Evolutionary conservation across 2,329 filamentous ascomycete species (phyloP), one percentile per base, ranked within the genome.

Genomic region (Apiospora malaysiana): DNA sequence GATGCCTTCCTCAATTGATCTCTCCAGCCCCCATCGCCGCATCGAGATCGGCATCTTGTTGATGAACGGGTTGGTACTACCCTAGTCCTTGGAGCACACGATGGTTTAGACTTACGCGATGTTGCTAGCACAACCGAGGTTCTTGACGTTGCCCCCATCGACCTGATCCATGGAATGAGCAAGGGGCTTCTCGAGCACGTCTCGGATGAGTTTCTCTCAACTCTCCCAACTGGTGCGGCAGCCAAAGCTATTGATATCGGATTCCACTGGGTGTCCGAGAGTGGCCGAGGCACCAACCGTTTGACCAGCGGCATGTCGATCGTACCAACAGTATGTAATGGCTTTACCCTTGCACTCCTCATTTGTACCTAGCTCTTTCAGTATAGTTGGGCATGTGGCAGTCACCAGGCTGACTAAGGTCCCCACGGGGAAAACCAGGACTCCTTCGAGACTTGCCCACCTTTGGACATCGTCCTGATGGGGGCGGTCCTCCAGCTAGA

Each of bases 401-500:
- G 21, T 3, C 27, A 21, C 21, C n/a, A 10, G 47, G 47, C 47
- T 51, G 21, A 25, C 47, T 10, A 51, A 14, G 42, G 21, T n/a
- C 16, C 18, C 18, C 45, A n/a, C 45, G 6, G 18, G 27, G 27
- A 32, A 9, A 1, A 18, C 27, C 32, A 84, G 82, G 77, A 84
- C 72, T 80, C 80, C 0, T 84, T 83, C 40, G 78, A 78, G 4
- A 78, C 77, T 1, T 84, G 82, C 63, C 83, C 83, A 0, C 73
- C 77, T 0, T 77, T 85, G 8, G 83, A 85, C 71, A 79, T 84
- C 67, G 79, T 81, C 23, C 77, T 85, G 59, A 81, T 84, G 70
- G 83, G 83, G 0, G 83, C 83, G 7, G 75, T 79, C 45, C 47
- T 76, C 16, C 4, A 72, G 1, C 2, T 14, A n/a, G 66, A 49